These are phyloP conservation scores for Asterella californica DNA, from an alignment of 225 moss, liverwort and hornwort genomes.

Conservation along the genomic window DNA sequence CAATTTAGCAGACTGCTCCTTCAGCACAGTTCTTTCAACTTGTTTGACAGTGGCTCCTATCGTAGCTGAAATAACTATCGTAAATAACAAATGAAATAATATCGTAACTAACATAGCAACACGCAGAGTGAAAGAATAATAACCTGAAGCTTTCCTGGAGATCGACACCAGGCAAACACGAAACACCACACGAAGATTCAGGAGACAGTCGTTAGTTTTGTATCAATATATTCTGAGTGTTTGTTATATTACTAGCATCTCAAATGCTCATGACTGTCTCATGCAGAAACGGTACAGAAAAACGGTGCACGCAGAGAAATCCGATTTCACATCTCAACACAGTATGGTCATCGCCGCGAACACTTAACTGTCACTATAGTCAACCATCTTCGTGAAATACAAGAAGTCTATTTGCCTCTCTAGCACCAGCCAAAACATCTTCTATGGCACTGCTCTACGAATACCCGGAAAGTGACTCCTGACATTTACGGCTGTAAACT, in stretches of 20 bases:
- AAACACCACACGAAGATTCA: neutral
- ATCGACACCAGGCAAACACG: neutral
- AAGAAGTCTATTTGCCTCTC: too few relatives aligned
- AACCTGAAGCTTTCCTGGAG: conserved; percentile 43
- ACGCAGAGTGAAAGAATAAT: neutral
- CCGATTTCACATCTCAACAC: neutral
- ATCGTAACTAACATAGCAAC: too few relatives aligned
- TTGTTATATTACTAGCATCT: neutral
- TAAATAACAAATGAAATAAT: too few relatives aligned
- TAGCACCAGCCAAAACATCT: too few relatives aligned
- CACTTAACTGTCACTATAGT: neutral
- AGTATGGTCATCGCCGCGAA: neutral
- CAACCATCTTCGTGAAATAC: too few relatives aligned
- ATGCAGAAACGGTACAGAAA: neutral
- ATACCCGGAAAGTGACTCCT: too few relatives aligned
- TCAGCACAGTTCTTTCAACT: neutral
- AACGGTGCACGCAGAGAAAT: neutral
- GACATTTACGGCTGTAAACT: too few relatives aligned
- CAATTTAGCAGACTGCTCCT: conserved; percentile 1
- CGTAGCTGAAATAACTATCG: too few relatives aligned
- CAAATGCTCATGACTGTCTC: neutral
- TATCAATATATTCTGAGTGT: neutral
- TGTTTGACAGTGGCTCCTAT: neutral
- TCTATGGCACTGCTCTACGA: too few relatives aligned
- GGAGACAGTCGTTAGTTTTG: neutral